Evolutionary conservation across 345 rosid genomes (phyloP), one percentile per base, ranked within the genome.

Genomic region (Dovyalis caffra): DNA sequence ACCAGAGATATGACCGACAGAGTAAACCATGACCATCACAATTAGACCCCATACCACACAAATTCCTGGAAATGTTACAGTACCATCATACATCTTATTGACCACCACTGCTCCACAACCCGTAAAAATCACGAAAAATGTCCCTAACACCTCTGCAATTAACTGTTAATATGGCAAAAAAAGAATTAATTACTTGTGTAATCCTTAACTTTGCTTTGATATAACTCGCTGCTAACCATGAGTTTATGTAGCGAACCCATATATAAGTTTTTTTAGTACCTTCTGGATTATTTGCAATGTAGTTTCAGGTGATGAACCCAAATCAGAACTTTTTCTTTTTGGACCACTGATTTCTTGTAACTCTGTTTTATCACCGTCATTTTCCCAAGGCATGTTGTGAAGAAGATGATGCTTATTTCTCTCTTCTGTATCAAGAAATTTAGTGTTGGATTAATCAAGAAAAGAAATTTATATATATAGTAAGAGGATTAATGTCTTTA

Each of bases 11-110:
- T 79, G 82, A 11, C 78, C 75, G 6, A 74, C 61, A 2, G 78
- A 63, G 64, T 79, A 74, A n/a, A 74, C 40, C 82, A 79, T 74
- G 8, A 79, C 78, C 78, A 69, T 79, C 3, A 79, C 82, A 18
- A 74, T 64, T 0, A 74, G 58, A 63, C 82, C 82, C 82, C 82
- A 79, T 1, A 63, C 68, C 16, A 70, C 71, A 31, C 78, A 70
- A 14, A 79, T 45, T n/a, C 82, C 82, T n/a, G 82, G 82, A 43
- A 70, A 69, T 14, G 82, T 74, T 3, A 70, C 75, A 2, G 56
- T 10, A 6, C 74, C 82, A 32, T 79, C 82, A 32, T 79, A 79
- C 4, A 64, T 53, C 31, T 74, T 56, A 49, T 79, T 70, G 25
- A 79, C 82, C 3, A 18, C 68, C 0, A 79, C 82, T 0, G 78